Evolutionary conservation across 2,329 filamentous ascomycete species (phyloP).

Genomic region (Aureobasidium sp.): DNA sequence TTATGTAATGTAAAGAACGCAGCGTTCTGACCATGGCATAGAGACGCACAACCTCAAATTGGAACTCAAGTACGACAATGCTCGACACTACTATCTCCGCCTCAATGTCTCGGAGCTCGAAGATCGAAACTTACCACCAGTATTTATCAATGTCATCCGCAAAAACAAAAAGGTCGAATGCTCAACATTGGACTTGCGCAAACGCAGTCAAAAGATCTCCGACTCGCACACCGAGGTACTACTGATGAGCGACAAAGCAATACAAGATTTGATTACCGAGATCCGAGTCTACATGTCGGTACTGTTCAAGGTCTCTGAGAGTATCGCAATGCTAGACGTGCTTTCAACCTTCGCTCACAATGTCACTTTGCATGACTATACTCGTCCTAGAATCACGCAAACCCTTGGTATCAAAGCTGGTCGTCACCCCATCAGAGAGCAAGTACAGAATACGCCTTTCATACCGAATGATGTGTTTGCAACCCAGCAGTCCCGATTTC

Average conservation of each 20-base stretch:
- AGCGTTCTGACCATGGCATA: neutral
- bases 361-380: conserved; percentile 58
- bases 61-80: conserved; percentile 66
- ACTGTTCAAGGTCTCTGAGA: conserved; percentile 79
- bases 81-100: conserved; percentile 71
- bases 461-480: conserved; percentile 89
- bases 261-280: conserved; percentile 63
- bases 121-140: conserved; percentile 49
- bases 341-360: conserved; percentile 63
- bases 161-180: conserved; percentile 74
- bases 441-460: conserved; percentile 58
- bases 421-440: conserved; percentile 72
- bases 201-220: conserved; percentile 64
- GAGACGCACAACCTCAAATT: conserved; percentile 50
- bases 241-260: conserved; percentile 65
- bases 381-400: conserved; percentile 55
- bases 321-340: conserved; percentile 70
- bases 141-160: conserved; percentile 68
- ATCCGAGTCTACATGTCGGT: conserved; percentile 62
- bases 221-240: conserved; percentile 80
- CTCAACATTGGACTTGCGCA: conserved; percentile 75
- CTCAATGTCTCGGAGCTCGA: conserved; percentile 57
- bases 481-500: conserved; percentile 70
- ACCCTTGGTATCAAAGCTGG: conserved; percentile 65
- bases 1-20: neutral